These are phyloP conservation scores for Volvox africanus DNA, from an alignment of 139 green algal species.

Conservation along the genomic window DNA sequence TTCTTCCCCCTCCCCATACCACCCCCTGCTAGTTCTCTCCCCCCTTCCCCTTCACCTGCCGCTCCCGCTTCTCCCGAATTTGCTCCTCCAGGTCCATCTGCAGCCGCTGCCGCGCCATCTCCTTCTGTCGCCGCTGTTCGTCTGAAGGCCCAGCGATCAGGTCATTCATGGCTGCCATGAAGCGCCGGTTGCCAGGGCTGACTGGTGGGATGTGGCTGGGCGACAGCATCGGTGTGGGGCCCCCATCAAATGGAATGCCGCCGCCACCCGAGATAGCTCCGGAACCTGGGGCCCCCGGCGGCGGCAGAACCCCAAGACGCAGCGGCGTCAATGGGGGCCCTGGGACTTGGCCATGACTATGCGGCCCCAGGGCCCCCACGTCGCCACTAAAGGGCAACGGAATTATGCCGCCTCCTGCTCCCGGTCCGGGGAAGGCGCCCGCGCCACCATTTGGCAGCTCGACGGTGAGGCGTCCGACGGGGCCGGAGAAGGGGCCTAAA, in stretches of 20 bases:
- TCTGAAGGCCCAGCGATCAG: constrained; percentile 56
- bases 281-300: not conserved
- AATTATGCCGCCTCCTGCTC: not conserved
- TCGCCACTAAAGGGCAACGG: not conserved
- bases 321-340: not conserved
- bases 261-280: not conserved
- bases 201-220: constrained; percentile 34
- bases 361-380: not conserved
- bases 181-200: constrained; percentile 49
- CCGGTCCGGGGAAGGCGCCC: not conserved
- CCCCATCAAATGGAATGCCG: not conserved
- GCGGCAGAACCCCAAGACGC: not conserved
- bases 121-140: constrained; percentile 50
- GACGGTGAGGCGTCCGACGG: constrained; percentile 4
- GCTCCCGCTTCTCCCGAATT: constrained; percentile 51
- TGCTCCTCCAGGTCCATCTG: constrained; percentile 59
- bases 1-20: not conserved
- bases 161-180: constrained; percentile 57
- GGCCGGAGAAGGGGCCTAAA: not conserved
- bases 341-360: not conserved
- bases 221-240: not conserved
- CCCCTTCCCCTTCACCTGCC: constrained; percentile 21
- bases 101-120: constrained; percentile 45
- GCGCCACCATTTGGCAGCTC: constrained; percentile 29
- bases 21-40: not conserved